These are phyloP conservation scores for Prunus mongolica DNA, from an alignment of 306 rosid genomes.

Conservation along the genomic window DNA sequence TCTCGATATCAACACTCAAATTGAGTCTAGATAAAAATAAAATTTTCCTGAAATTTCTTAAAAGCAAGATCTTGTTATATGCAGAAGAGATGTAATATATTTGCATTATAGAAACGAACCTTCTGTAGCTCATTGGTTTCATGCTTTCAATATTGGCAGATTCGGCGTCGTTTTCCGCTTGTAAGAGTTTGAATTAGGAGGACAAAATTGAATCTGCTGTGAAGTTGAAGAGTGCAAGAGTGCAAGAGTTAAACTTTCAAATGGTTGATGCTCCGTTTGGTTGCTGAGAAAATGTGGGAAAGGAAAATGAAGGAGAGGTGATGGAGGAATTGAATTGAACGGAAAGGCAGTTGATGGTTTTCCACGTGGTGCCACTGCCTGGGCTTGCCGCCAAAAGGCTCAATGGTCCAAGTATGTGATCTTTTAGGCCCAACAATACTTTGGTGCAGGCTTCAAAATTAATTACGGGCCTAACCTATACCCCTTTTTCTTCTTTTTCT, in stretches of 20 bases:
- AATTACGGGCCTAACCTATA: neutral
- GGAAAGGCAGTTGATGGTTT: neutral
- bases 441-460: no score
- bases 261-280: slow-evolving; percentile 16
- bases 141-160: slow-evolving; percentile 3
- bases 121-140: slow-evolving; percentile 71
- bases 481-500: no score
- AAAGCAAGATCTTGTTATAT: slow-evolving; percentile 4
- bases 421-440: neutral
- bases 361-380: neutral
- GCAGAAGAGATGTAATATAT: neutral
- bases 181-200: neutral
- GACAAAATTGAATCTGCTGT: neutral
- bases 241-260: neutral
- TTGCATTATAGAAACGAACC: slow-evolving; percentile 36
- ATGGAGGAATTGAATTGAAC: neutral
- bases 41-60: neutral
- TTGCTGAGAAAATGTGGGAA: slow-evolving; percentile 29
- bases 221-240: neutral
- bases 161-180: slow-evolving; percentile 3
- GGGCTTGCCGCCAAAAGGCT: neutral
- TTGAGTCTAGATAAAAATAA: neutral
- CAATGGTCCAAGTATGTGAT: neutral
- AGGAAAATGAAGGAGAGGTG: neutral
- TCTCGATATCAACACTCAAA: neutral